Base-by-base conservation (phyloP, 495 filamentous ascomycete genomes). In the Lasiosphaeris hirsuta region DNA sequence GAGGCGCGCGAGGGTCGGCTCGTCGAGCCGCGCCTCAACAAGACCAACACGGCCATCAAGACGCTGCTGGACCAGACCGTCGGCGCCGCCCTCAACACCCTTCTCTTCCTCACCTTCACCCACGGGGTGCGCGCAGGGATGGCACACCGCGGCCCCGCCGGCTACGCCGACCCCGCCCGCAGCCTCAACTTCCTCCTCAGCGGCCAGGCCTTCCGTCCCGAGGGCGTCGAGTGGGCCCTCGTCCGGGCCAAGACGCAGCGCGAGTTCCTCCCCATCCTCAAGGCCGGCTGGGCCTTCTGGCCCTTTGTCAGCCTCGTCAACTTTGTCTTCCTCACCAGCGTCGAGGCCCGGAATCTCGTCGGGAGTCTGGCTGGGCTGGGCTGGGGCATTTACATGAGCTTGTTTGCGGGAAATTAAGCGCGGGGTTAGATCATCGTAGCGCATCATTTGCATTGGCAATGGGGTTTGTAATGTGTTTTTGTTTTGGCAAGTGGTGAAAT, bases 381-480 rank as follows among this genome's bases (percentile, higher is more conserved):
- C 18, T 98, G 94, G 94, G 89, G 89, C 1, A 71, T 96, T 47
- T 97, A 92, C 75, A 75, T 97, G 69, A 93, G 90, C 65, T 69
- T 94, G 61, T 72, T 85, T 60, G 78, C 84, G 38, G 71, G 76
- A 10, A 58, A 69, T 38, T 71, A 34, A 30, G 5, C 23, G 23
- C 5, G 13, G 41, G 42, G 39, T 18, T 42, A 15, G 14, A 44
- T 42, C 18, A 30, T 35, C 23, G 23, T 5, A 5, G 23, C 23
- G 23, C 23, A 30, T 30, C 23, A 30, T 30, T 5, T 30, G 23
- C 23, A 30, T 30, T 5, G 23, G 23, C 23, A 30, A 30, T 2
- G 23, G 23, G 23, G 23, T 30, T 2, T 30, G 23, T 30, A 30
- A 2, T 30, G 23, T 30, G 23, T 30, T 30, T 30, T 30, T 30